Percentiles rank a stretch among this genome's conserved stretches.
Conservation (phyloP, 208 protist species). For the Leishmania mexicana region DNA sequence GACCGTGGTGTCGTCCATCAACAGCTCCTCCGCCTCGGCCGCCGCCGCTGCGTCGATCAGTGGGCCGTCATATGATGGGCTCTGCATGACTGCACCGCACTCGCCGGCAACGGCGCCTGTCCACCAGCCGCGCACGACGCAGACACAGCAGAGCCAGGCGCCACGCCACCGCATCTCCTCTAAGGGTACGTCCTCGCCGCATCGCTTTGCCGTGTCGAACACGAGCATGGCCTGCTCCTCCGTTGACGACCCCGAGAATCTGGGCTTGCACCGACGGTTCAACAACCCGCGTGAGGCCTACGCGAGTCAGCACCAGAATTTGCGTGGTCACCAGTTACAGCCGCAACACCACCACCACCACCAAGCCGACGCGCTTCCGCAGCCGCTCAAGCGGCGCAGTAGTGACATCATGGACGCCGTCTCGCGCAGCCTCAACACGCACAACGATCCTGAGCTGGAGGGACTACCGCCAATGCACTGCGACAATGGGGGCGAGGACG, state of each 20-base stretch:
- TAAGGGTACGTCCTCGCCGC: neutral
- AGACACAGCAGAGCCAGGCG: slow-evolving; percentile 5
- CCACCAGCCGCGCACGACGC: neutral
- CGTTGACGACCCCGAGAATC: slow-evolving; percentile 4
- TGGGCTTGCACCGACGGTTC: neutral
- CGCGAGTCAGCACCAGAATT: neutral
- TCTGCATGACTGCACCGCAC: neutral
- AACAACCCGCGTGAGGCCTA: neutral
- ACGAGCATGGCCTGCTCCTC: slow-evolving; percentile 29
- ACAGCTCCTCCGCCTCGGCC: slow-evolving; percentile 16
- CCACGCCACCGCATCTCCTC: neutral
- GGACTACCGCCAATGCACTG: slow-evolving; percentile 25
- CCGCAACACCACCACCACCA: neutral
- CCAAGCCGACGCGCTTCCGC: neutral
- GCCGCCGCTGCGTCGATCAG: neutral
- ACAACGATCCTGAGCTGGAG: slow-evolving; percentile 40
- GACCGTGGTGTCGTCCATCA: slow-evolving; percentile 15
- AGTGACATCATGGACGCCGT: slow-evolving; percentile 29
- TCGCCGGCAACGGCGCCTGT: neutral
- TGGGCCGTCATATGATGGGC: neutral
- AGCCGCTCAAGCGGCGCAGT: slow-evolving; percentile 7
- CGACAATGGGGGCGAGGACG: slow-evolving; percentile 5
- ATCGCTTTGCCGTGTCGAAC: slow-evolving; percentile 10
- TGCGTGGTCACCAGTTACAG: neutral
- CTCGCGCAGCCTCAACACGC: slow-evolving; percentile 33